A percentile compares a stretch with the other conserved stretches of the same genome.
phyloP scores from a whole-genome alignment of 176 grass and related monocot genomes.

The Areca catechu region DNA sequence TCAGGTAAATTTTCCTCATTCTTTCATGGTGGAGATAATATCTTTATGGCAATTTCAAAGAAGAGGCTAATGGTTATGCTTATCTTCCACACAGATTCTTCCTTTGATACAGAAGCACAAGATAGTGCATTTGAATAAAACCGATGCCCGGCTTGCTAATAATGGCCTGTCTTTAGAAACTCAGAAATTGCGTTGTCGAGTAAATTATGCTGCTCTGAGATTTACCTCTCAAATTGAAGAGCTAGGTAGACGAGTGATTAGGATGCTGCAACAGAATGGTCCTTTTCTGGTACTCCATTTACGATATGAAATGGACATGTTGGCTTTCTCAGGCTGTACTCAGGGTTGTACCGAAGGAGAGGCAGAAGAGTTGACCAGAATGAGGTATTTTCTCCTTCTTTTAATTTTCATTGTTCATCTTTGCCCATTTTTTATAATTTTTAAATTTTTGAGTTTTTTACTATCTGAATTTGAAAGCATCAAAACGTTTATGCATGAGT shows the following conservation, averaged over 20 bases:
- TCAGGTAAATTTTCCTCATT: constrained; percentile 37
- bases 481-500: too few species aligned
- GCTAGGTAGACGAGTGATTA: constrained; percentile 60
- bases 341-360: constrained; percentile 66
- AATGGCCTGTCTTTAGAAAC: constrained; percentile 71
- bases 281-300: constrained; percentile 88
- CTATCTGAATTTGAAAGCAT: background rate
- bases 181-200: constrained; percentile 75
- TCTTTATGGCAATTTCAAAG: background rate
- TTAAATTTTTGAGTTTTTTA: background rate
- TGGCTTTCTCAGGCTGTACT: constrained; percentile 93
- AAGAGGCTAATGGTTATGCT: constrained; percentile 22
- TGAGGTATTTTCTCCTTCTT: constrained; percentile 45
- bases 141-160: constrained; percentile 78
- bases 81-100: constrained; percentile 66
- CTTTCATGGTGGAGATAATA: too few species aligned
- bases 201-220: constrained; percentile 69
- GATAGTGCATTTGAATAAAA: constrained; percentile 76
- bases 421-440: background rate
- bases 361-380: constrained; percentile 69
- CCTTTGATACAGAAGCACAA: constrained; percentile 80
- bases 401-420: background rate
- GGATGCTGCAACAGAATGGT: constrained; percentile 54
- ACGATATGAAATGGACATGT: constrained; percentile 99
- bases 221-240: constrained; percentile 89